These are phyloP conservation scores for Fusarium poae DNA, from an alignment of 2,329 filamentous ascomycete species.

Conservation along the genomic window DNA sequence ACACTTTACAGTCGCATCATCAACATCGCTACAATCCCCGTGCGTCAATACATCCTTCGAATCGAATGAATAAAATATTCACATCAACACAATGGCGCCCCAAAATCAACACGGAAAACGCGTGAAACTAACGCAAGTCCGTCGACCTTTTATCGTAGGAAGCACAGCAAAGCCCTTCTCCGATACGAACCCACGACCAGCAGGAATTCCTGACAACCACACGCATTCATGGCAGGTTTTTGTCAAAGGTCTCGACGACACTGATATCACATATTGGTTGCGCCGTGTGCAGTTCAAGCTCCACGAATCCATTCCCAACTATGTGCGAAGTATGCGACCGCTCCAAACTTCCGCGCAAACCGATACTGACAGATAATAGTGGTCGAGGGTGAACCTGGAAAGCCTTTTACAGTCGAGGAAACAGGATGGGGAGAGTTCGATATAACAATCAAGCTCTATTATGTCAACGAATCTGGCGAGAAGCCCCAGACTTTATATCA, in stretches of 20 bases:
- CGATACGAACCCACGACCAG: constrained; percentile 82
- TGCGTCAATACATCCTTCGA: not conserved
- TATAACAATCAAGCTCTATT: constrained; percentile 95
- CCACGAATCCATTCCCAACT: constrained; percentile 95
- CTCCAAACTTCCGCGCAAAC: not conserved
- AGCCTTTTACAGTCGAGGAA: constrained; percentile 85
- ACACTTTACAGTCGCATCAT: constrained; percentile 1
- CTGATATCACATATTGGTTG: constrained; percentile 94
- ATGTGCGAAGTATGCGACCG: constrained; percentile 74
- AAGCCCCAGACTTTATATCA: constrained; percentile 98
- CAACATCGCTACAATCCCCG: not conserved
- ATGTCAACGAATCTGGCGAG: constrained; percentile 86
- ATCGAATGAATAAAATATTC: not conserved
- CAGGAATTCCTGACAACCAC: constrained; percentile 85
- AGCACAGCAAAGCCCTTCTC: constrained; percentile 85
- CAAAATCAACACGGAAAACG: constrained; percentile 71
- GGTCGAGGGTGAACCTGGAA: constrained; percentile 77
- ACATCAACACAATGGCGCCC: constrained; percentile 65
- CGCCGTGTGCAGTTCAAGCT: constrained; percentile 98
- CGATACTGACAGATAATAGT: constrained; percentile 56
- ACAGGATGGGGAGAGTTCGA: constrained; percentile 99
- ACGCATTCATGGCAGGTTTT: constrained; percentile 98
- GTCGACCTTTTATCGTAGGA: constrained; percentile 78
- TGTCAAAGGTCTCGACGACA: constrained; percentile 88
- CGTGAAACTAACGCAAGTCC: constrained; percentile 74